A percentile compares a stretch with the other conserved stretches of the same genome.
Evolutionary conservation across 2,329 filamentous ascomycete species (phyloP).

Genomic region (Aureobasidium sp.): DNA sequence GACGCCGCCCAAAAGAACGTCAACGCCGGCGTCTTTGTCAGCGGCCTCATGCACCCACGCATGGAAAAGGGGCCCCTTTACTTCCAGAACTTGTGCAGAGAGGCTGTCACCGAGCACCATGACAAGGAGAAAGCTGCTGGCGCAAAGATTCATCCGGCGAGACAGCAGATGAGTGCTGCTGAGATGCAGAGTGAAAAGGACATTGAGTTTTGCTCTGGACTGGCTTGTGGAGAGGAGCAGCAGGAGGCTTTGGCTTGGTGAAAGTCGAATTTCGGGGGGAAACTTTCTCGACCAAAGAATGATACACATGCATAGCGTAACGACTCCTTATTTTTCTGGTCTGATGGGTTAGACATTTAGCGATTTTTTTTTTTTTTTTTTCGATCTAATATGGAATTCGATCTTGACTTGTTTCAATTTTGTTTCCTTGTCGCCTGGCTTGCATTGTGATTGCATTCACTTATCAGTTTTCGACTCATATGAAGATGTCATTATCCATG

Average conservation of each 20-base stretch:
- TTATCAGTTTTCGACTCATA: too few relatives aligned
- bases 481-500: too few relatives aligned
- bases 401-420: not conserved
- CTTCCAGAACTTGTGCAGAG: conserved; percentile 48
- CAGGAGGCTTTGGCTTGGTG: conserved; percentile 10
- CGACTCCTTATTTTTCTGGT: not conserved
- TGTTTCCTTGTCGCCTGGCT: too few relatives aligned
- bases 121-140: conserved; percentile 39
- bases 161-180: conserved; percentile 21
- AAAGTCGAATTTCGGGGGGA: not conserved
- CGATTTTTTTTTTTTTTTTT: not conserved
- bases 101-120: conserved; percentile 42
- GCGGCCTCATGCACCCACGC: conserved; percentile 55
- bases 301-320: conserved; percentile 11
- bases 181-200: conserved; percentile 1
- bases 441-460: not conserved
- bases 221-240: conserved; percentile 10
- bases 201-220: conserved; percentile 6
- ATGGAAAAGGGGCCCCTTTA: conserved; percentile 45
- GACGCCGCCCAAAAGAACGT: conserved; percentile 54
- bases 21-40: conserved; percentile 55
- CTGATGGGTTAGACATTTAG: not conserved
- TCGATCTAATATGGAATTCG: not conserved
- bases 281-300: not conserved
- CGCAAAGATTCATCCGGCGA: conserved; percentile 50